Percentiles rank a stretch among this genome's conserved stretches.
Conservation (phyloP, 176 grass and related monocot genomes). For the Paspalum vaginatum region DNA sequence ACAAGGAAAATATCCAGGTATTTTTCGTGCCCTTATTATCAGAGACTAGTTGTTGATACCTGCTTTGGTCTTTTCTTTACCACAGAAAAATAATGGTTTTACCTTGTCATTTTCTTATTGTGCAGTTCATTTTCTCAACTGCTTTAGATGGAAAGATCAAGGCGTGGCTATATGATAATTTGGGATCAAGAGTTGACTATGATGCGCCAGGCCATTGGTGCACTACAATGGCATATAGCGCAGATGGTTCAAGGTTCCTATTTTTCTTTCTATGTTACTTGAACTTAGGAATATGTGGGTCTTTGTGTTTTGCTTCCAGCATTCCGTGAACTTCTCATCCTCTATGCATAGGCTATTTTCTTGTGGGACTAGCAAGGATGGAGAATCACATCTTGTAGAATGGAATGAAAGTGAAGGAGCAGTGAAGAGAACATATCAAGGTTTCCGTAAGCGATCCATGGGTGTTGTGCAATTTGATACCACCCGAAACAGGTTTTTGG, state of each 20-base stretch:
- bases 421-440: slow-evolving; percentile 96
- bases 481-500: slow-evolving; percentile 86
- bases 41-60: not conserved
- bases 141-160: slow-evolving; percentile 99
- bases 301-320: slow-evolving; percentile 26
- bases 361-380: slow-evolving; percentile 98
- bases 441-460: slow-evolving; percentile 86
- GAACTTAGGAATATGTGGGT: slow-evolving; percentile 20
- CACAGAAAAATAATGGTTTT: slow-evolving; percentile 25
- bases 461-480: slow-evolving; percentile 99
- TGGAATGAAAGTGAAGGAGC: slow-evolving; percentile 99
- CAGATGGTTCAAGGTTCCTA: slow-evolving; percentile 89
- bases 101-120: slow-evolving; percentile 14
- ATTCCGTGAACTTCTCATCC: not conserved
- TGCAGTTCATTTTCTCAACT: slow-evolving; percentile 98
- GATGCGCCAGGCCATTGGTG: slow-evolving; percentile 99
- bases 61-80: slow-evolving; percentile 5
- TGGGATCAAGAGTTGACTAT: slow-evolving; percentile 99
- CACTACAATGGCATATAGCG: slow-evolving; percentile 99
- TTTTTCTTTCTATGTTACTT: slow-evolving; percentile 30
- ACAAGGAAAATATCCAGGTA: slow-evolving; percentile 97
- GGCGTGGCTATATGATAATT: slow-evolving; percentile 97
- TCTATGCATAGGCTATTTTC: slow-evolving; percentile 80
- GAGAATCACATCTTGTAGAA: slow-evolving; percentile 96
- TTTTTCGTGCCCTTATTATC: slow-evolving; percentile 15